A percentile compares a stretch with the other conserved stretches of the same genome.
phyloP scores from a whole-genome alignment of 768 basidiomycete species.

The Daedaleopsis sinensis region DNA sequence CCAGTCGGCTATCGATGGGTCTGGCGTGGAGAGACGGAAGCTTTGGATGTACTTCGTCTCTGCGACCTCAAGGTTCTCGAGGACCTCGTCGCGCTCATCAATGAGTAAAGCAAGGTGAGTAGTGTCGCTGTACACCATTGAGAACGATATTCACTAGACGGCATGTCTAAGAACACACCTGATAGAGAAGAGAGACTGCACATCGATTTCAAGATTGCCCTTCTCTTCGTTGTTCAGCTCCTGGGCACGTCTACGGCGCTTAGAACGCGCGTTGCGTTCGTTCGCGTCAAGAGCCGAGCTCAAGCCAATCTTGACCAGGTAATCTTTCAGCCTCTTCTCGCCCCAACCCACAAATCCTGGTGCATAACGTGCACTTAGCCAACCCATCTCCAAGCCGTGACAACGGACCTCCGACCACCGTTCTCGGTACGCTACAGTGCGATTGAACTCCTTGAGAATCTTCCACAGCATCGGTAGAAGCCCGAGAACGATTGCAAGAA shows the following conservation, averaged over 20 bases:
- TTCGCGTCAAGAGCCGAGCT: constrained; percentile 54
- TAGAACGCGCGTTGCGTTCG: constrained; percentile 28
- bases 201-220: constrained; percentile 58
- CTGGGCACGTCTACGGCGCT: constrained; percentile 26
- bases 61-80: constrained; percentile 81
- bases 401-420: constrained; percentile 68
- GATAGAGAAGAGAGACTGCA: constrained; percentile 75
- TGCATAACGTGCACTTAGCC: constrained; percentile 63
- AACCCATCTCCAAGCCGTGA: constrained; percentile 73
- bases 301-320: constrained; percentile 65
- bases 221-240: constrained; percentile 49
- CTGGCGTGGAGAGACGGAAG: constrained; percentile 72
- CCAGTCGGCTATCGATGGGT: constrained; percentile 65
- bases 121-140: constrained; percentile 56
- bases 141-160: background rate
- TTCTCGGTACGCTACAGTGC: constrained; percentile 53
- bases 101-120: constrained; percentile 67
- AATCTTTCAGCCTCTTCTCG: constrained; percentile 73
- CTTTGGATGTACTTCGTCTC: constrained; percentile 79
- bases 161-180: constrained; percentile 47
- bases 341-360: constrained; percentile 75
- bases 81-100: constrained; percentile 71
- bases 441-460: constrained; percentile 65
- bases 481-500: constrained; percentile 61
- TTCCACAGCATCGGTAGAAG: constrained; percentile 67